Evolutionary conservation across 2,329 filamentous ascomycete species (phyloP), one percentile per base, ranked within the genome.

Genomic region (Alternaria alternata): DNA sequence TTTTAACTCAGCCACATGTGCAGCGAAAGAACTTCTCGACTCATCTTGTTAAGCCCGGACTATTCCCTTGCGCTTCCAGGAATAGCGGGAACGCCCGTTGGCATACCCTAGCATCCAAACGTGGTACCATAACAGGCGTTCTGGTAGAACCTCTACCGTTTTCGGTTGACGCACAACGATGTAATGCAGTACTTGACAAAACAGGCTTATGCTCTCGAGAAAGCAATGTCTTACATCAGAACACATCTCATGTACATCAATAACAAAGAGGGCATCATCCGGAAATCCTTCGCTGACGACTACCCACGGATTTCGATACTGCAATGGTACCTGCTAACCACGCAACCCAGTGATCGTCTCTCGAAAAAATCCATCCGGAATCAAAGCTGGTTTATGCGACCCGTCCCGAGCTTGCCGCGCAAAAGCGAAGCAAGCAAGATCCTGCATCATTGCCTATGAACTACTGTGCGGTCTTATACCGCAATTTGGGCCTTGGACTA

Each of bases 1-100:
- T 61, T 55, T 41, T 46, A 52, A 38, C 61, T 51, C 46, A 24
- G 42, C 42, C 56, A 63, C 61, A 67, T 55, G 56, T 59, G 63
- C 58, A 51, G 22, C 38, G 39, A 22, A 65, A 54, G 16, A 59
- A 22, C 48, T 46, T 54, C 42, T 30, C 39, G 41, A 55, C 49
- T 56, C 48, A 30, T 28, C 11, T 54, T 18, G 42, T 54, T 52
- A 55, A 47, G 60, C 57, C 66, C 57, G 57, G 47, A 14, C 32
- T 46, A 43, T 64, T 48, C 36, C 57, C 59, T 54, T 67, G 58
- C 62, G 57, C 59, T 65, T 54, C 51, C 51, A 48, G 14, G 39
- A 41, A 28, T 39, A 42, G 61, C 66, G 68, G 66, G 61, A 62
- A 47, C 49, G 60, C 57, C 60, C 58, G 59, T 62, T 60, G 63